phyloP scores from a whole-genome alignment of 116 monocot genomes.

The Zostera marina region DNA sequence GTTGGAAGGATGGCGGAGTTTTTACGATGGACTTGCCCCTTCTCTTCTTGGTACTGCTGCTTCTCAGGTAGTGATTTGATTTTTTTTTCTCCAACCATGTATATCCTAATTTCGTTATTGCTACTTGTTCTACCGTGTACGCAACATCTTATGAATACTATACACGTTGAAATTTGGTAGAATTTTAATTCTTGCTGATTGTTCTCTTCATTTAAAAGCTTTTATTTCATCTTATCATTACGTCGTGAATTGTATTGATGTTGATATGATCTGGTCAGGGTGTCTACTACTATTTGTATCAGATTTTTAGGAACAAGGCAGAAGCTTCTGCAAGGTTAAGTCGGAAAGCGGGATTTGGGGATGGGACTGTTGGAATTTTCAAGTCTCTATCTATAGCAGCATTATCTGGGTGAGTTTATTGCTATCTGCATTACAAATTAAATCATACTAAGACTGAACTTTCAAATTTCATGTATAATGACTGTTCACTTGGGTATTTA shows the following conservation, averaged over 20 bases:
- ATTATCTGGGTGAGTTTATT: slow-evolving; percentile 47
- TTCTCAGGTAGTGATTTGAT: slow-evolving; percentile 42
- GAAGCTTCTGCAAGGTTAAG: slow-evolving; percentile 45
- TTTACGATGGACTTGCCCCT: slow-evolving; percentile 69
- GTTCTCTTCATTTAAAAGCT: neutral
- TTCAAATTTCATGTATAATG: neutral
- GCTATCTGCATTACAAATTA: neutral
- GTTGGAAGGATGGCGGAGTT: slow-evolving; percentile 63
- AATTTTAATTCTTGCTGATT: neutral
- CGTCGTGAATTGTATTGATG: no score
- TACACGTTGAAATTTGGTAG: neutral
- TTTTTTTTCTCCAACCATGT: neutral
- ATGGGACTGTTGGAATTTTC: slow-evolving; percentile 93
- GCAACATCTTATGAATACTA: neutral
- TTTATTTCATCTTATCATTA: neutral
- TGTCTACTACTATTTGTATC: slow-evolving; percentile 96
- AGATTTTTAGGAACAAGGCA: slow-evolving; percentile 77
- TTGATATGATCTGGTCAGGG: slow-evolving; percentile 30
- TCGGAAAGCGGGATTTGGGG: slow-evolving; percentile 57
- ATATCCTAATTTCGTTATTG: neutral
- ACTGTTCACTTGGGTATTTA: neutral
- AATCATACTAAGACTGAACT: neutral
- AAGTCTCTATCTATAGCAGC: slow-evolving; percentile 79
- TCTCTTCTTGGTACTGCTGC: slow-evolving; percentile 83
- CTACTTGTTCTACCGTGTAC: neutral